Conservation (phyloP, 2,329 filamentous ascomycete species). For the Calcarisporium arbuscula region DNA sequence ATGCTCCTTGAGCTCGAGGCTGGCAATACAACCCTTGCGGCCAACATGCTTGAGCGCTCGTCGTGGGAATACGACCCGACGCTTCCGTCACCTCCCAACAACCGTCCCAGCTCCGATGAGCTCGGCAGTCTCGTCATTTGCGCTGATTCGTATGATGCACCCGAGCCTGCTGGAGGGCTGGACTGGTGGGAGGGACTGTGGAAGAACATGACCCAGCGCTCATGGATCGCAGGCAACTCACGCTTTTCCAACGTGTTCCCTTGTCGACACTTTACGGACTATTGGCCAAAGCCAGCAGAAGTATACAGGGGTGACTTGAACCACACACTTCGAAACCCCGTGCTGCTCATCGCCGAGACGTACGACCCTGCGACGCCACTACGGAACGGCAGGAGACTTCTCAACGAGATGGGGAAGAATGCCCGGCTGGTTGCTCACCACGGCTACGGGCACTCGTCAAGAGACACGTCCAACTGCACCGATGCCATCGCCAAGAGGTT, state of each 20-base stretch:
- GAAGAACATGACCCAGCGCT: slow-evolving; percentile 37
- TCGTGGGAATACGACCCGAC: slow-evolving; percentile 37
- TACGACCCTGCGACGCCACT: slow-evolving; percentile 46
- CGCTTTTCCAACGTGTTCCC: slow-evolving; percentile 39
- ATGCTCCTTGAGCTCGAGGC: slow-evolving; percentile 37
- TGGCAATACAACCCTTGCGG: slow-evolving; percentile 37
- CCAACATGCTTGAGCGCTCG: slow-evolving; percentile 28
- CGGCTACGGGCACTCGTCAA: slow-evolving; percentile 41
- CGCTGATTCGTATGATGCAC: slow-evolving; percentile 38
- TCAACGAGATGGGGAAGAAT: slow-evolving; percentile 40
- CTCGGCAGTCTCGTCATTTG: slow-evolving; percentile 37
- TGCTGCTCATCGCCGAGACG: slow-evolving; percentile 41
- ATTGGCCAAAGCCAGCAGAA: slow-evolving; percentile 40
- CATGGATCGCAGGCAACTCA: slow-evolving; percentile 41
- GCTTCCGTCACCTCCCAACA: slow-evolving; percentile 18
- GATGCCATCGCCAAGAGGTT: slow-evolving; percentile 32
- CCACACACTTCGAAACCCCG: slow-evolving; percentile 33
- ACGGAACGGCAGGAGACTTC: slow-evolving; percentile 37
- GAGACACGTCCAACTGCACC: slow-evolving; percentile 39
- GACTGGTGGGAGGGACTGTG: slow-evolving; percentile 41
- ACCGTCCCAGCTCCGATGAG: slow-evolving; percentile 30
- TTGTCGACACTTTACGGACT: slow-evolving; percentile 37
- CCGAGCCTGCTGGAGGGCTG: slow-evolving; percentile 28
- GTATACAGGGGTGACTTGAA: slow-evolving; percentile 41
- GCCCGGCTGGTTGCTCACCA: slow-evolving; percentile 43